phyloP scores from a whole-genome alignment of 2,329 filamentous ascomycete species.

The Corynespora cassiicola region DNA sequence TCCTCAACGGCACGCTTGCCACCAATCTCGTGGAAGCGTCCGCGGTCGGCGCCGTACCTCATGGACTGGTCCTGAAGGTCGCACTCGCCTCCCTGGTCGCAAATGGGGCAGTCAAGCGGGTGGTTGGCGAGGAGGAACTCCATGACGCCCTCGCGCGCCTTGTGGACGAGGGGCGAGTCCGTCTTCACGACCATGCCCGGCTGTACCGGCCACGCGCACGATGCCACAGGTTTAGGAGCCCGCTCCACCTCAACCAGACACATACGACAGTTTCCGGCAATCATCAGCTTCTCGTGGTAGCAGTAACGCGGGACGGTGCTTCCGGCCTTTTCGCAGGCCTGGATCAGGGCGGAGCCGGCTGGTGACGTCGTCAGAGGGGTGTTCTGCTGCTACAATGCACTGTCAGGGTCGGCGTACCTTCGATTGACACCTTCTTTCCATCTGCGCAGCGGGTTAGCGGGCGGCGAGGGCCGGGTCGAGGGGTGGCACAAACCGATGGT shows the following conservation, averaged over 20 bases:
- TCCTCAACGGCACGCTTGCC: slow-evolving; percentile 99
- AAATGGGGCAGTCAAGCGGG: slow-evolving; percentile 94
- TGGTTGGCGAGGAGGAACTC: slow-evolving; percentile 97
- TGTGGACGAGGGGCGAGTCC: slow-evolving; percentile 93
- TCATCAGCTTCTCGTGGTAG: slow-evolving; percentile 99
- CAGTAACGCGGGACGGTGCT: slow-evolving; percentile 94
- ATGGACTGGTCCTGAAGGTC: slow-evolving; percentile 99
- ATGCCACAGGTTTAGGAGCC: slow-evolving; percentile 95
- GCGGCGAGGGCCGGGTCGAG: slow-evolving; percentile 18
- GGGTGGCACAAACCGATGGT: slow-evolving; percentile 76
- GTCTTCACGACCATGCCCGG: slow-evolving; percentile 99
- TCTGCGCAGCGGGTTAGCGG: slow-evolving; percentile 63
- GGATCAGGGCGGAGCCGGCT: slow-evolving; percentile 97
- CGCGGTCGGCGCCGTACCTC: slow-evolving; percentile 95
- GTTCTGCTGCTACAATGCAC: slow-evolving; percentile 17
- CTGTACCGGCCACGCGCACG: slow-evolving; percentile 98
- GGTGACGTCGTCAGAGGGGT: slow-evolving; percentile 41
- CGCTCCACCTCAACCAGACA: slow-evolving; percentile 97
- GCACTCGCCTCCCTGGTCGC: slow-evolving; percentile 98
- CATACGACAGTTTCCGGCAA: slow-evolving; percentile 99
- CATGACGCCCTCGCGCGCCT: slow-evolving; percentile 98
- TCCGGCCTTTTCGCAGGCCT: slow-evolving; percentile 98
- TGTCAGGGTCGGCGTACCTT: slow-evolving; percentile 67
- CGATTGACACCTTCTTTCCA: slow-evolving; percentile 97
- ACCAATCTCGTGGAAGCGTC: slow-evolving; percentile 92